Conservation (phyloP, 495 filamentous ascomycete species). For the Neurospora sp. region DNA sequence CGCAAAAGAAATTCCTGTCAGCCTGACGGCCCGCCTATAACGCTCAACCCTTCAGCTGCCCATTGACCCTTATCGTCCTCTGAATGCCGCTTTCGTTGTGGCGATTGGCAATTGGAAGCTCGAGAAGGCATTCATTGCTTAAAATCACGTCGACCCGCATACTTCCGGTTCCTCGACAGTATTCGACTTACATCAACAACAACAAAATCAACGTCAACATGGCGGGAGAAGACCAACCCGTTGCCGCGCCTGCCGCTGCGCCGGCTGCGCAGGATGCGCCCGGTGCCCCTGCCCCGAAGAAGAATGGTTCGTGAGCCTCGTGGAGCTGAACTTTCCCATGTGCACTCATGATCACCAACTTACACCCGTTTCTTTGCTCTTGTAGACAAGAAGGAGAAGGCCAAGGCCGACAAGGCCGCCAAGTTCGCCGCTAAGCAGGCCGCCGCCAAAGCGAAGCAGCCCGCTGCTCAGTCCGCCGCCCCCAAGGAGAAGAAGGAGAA, state of each 20-base stretch:
- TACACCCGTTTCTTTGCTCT: background rate
- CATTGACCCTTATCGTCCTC: slow-evolving; percentile 19
- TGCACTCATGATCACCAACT: background rate
- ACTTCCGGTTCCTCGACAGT: slow-evolving; percentile 14
- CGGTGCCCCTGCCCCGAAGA: slow-evolving; percentile 17
- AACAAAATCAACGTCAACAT: slow-evolving; percentile 6
- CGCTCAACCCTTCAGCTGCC: background rate
- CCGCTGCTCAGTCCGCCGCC: slow-evolving; percentile 5
- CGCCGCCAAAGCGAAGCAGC: slow-evolving; percentile 5
- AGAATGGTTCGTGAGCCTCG: slow-evolving; percentile 24
- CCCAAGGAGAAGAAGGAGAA: slow-evolving; percentile 22
- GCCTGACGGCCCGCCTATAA: background rate
- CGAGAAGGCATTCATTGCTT: slow-evolving; percentile 16
- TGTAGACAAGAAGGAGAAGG: slow-evolving; percentile 20
- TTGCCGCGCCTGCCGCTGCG: slow-evolving; percentile 2
- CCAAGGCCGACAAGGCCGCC: slow-evolving; percentile 24
- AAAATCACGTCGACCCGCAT: slow-evolving; percentile 11
- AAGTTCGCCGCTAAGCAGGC: slow-evolving; percentile 20
- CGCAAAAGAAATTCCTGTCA: background rate
- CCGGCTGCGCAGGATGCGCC: slow-evolving; percentile 6
- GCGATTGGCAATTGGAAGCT: slow-evolving; percentile 15
- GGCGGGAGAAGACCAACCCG: slow-evolving; percentile 9
- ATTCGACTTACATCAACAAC: slow-evolving; percentile 4
- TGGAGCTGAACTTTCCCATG: background rate
- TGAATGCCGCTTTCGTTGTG: slow-evolving; percentile 22